A percentile compares a stretch with the other conserved stretches of the same genome.
phyloP scores from a whole-genome alignment of 768 basidiomycete genomes.

The Leccinum uliginosum region DNA sequence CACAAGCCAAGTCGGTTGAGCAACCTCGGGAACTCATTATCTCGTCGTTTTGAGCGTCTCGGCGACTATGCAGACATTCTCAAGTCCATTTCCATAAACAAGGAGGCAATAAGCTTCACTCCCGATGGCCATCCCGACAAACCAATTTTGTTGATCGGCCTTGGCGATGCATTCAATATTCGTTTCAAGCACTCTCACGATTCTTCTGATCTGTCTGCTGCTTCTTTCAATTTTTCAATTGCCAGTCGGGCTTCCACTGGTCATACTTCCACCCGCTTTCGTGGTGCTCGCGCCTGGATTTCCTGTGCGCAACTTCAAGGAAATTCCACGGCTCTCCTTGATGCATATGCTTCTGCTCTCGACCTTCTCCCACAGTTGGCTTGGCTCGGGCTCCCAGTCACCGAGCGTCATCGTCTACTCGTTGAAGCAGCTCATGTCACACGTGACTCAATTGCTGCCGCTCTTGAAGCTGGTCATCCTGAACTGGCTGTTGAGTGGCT shows the following conservation, averaged over 20 bases:
- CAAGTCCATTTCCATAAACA: too few species aligned
- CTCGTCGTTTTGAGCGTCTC: too few species aligned
- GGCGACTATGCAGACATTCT: too few species aligned
- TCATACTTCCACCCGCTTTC: not conserved
- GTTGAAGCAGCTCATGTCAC: not conserved
- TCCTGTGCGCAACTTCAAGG: not conserved
- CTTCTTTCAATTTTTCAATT: not conserved
- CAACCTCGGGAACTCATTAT: too few species aligned
- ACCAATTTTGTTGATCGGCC: too few species aligned
- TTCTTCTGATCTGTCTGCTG: not conserved
- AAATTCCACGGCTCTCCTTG: not conserved
- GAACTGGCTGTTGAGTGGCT: not conserved
- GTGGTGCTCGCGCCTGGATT: not conserved
- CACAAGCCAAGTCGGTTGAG: too few species aligned
- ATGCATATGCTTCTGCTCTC: not conserved
- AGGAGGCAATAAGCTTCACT: too few species aligned
- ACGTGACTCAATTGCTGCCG: too few species aligned
- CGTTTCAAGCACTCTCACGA: not conserved
- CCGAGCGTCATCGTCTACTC: not conserved
- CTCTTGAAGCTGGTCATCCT: not conserved
- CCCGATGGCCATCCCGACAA: too few species aligned
- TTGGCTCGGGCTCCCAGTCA: not conserved
- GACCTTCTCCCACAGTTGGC: not conserved
- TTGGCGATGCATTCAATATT: not conserved
- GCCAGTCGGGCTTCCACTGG: not conserved